Evolutionary conservation across 345 rosid genomes (phyloP), one percentile per base, ranked within the genome.

Genomic region (Acer campestre): DNA sequence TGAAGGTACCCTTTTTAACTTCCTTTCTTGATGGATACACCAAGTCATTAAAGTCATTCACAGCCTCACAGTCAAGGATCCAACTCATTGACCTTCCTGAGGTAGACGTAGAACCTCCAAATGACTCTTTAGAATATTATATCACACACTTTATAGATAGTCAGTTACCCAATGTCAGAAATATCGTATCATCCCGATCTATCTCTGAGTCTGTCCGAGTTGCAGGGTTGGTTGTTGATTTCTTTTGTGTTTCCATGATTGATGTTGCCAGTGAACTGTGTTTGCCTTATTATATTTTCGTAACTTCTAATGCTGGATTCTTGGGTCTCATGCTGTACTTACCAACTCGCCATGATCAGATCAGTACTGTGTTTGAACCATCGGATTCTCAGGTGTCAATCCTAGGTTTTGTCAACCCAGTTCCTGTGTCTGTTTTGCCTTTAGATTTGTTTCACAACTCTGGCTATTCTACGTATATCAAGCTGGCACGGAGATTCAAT

Each of bases 251-350:
- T 1, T 75, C 86, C 4, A 58, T 87, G 82, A 84, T 91, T 18
- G 82, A 84, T 51, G 80, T 83, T 0, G 92, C 80, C 0, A 63
- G 76, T 6, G 87, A 86, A 8, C 71, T 88, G 48, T 72, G 64
- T 49, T 82, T 89, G n/a, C 90, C 93, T 70, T 88, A 84, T 38
- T 89, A 89, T 80, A 73, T 89, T 14, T 87, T 79, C 75, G 29
- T 67, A 3, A 82, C 91, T 18, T 2, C 62, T 74, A 84, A 73
- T 48, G 81, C 90, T 18, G 82, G 84, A 59, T 74, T 83, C 75
- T 68, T 85, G 59, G 73, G 76, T 72, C 61, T 92, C 75, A 75
- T 85, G 84, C 67, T 79, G 27, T 84, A 88, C 40, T 77, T 85
- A 12, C 86, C 82, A 0, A 63, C 58, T 49, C 79, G 84, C 46